Conservation (phyloP, 495 filamentous ascomycete genomes). For the Penicillium canescens region DNA sequence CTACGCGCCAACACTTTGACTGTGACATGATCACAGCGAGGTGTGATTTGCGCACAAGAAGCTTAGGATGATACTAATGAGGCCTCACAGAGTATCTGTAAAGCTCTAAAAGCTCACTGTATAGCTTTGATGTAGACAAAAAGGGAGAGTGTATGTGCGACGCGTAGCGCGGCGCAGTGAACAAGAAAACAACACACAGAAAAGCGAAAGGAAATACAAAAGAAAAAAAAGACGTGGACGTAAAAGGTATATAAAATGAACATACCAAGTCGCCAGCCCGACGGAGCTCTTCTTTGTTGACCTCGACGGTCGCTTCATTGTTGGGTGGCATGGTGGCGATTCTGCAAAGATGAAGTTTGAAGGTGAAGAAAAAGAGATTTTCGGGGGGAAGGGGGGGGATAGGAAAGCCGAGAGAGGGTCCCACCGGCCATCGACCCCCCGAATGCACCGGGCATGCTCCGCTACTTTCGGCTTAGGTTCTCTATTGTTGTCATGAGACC, state of each 20-base stretch:
- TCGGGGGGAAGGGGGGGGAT: constrained; percentile 12
- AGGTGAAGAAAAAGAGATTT: constrained; percentile 19
- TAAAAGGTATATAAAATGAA: constrained; percentile 15
- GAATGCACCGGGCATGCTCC: constrained; percentile 11
- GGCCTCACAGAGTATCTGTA: neutral
- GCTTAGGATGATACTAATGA: neutral
- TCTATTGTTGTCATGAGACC: neutral
- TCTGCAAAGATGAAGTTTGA: constrained; percentile 1
- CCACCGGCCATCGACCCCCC: constrained; percentile 19
- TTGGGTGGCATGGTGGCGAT: constrained; percentile 34
- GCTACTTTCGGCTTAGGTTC: constrained; percentile 33
- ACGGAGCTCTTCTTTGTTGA: constrained; percentile 63
- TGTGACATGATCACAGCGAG: too few species aligned
- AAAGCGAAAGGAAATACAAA: constrained; percentile 1
- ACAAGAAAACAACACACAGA: constrained; percentile 17
- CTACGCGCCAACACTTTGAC: too few species aligned
- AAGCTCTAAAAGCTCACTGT: constrained; percentile 2
- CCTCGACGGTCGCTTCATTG: constrained; percentile 37
- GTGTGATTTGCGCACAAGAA: neutral
- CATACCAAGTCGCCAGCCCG: constrained; percentile 66
- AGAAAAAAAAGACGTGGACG: neutral
- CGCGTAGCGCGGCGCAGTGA: constrained; percentile 27
- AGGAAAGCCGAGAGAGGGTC: constrained; percentile 10
- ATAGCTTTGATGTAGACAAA: constrained; percentile 3
- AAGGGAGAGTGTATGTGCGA: constrained; percentile 11